Base-by-base conservation (phyloP, 2,329 filamentous ascomycete genomes). In the Ceratocystis cacaofunesta region DNA sequence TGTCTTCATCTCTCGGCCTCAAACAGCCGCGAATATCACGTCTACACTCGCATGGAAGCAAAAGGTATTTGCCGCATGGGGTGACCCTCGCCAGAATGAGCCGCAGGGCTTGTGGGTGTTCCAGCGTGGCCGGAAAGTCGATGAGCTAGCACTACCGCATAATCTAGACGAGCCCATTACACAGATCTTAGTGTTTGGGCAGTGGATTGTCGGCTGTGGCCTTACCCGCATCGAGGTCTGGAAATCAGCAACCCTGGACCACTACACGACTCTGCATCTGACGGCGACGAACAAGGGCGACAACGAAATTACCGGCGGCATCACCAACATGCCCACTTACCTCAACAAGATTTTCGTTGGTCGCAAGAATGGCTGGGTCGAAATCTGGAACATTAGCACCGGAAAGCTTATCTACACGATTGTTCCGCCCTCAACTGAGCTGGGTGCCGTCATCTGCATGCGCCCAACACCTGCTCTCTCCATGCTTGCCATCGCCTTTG, bases 341-440 rank as follows among this genome's bases (percentile, higher is more conserved):
- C 76, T 99, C 68, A 99, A 99, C 79, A 99, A 99, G 76, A 83
- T 99, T 57, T 90, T 97, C 69, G 88, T 90, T 2, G 95, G 90
- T 8, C 86, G 90, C 71, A 83, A 83, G 69, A 91, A 99, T 73
- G 94, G 94, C 5, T 88, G 86, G 74, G 86, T 96, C 7, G 94
- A 99, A 72, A 95, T 99, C 62, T 99, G 94, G 92, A 99, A 99
- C 72, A 79, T 99, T 68, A 95, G 88, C 73, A 96, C 90, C 2
- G 92, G 84, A 61, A 96, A 95, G 74, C 80, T 96, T 64, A 84
- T 99, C 32, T 95, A 96, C 75, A 95, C 91, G 1, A 86, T 99
- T 63, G 78, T 94, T 15, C 89, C 94, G 0, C 86, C 89, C 0
- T 82, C 83, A 7, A 79, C 86, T 1, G 81, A 85, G 63, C 87